Base-by-base conservation (phyloP, 1,284 basidiomycete genomes). In the Rhodotorula mucilaginosa region DNA sequence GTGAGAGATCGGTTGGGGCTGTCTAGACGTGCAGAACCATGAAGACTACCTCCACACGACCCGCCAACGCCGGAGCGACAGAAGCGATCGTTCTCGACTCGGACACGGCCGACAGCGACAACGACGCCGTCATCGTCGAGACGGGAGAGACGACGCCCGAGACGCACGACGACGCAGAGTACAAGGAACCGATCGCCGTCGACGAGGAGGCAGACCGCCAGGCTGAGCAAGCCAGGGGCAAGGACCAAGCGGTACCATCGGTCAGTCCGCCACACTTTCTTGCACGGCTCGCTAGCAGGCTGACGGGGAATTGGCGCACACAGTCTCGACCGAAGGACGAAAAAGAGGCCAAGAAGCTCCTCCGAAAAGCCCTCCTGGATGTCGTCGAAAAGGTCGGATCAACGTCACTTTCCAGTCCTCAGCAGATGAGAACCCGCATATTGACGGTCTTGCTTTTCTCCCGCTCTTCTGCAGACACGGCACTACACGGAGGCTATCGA, bases 71-170 rank as follows among this genome's bases (percentile, higher is more conserved):
- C 31, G 29, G 29, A 15, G 46, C 58, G 39, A 19, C 19, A 19
- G 54, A 68, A 21, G 56, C 52, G 18, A 68, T 68, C 58, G 54
- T 47, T 7, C 18, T 39, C 48, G 23, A 60, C 57, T 34, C 58
- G 15, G 63, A 57, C 10, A 19, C 26, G 23, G 62, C 29, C 26
- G 52, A 57, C 19, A 29, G 47, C n/a, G 29, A 26, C 29, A 58
- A 21, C 13, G 64, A 64, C 44, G 57, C 46, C 44, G n/a, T 62
- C 46, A 61, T 56, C 59, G 63, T 47, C 29, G 56, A 63, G 4
- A 47, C 64, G 7, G 46, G 21, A n/a, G 47, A 34, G 26, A 49
- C 31, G 1, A 49, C 47, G 8, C 47, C 19, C 44, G 47, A 48
- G 3, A 7, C 29, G 21, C 31, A 12, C 3, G 54, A 26, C 21